phyloP scores from a whole-genome alignment of 805 yeast genomes.

The Saitoella complicata region DNA sequence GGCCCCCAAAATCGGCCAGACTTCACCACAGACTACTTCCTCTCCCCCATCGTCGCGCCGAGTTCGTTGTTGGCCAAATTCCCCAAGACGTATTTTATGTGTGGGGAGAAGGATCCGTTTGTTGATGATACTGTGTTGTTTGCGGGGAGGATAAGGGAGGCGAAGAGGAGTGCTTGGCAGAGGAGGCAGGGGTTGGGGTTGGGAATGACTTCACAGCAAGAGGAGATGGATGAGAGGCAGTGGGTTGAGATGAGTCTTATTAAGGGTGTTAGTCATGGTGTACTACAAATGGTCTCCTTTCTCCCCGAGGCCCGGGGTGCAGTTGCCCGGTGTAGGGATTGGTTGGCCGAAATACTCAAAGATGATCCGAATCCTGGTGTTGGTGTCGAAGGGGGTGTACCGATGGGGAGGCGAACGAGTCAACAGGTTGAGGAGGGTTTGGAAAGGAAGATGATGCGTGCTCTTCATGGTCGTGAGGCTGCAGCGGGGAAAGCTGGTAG shows the following conservation, averaged over 20 bases:
- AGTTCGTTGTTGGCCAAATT: conserved; percentile 14
- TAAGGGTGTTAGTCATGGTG: conserved; percentile 18
- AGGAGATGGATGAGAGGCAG: conserved; percentile 5
- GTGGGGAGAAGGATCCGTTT: conserved; percentile 20
- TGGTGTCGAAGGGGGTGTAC: no score
- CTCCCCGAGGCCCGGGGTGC: conserved; percentile 17
- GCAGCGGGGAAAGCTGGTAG: no score
- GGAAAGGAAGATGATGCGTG: no score
- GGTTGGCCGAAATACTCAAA: conserved; percentile 12
- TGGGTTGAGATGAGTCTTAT: conserved; percentile 16
- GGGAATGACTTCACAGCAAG: conserved; percentile 2
- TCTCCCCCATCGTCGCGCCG: conserved; percentile 19
- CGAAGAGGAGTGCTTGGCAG: conserved; percentile 11
- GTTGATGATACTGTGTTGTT: conserved; percentile 20
- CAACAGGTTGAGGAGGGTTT: no score
- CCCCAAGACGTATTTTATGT: conserved; percentile 18
- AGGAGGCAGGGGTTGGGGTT: conserved; percentile 8
- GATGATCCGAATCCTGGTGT: no score
- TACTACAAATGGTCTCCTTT: conserved; percentile 14
- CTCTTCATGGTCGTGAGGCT: no score
- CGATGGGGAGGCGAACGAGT: no score
- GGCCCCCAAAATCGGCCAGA: conserved; percentile 16
- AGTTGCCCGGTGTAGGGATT: conserved; percentile 13
- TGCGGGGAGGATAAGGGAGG: conserved; percentile 17
- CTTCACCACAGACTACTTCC: conserved; percentile 14